Evolutionary conservation across 1,139 yeast genomes (phyloP), one percentile per base, ranked within the genome.

Genomic region (Scheffersomyces titani): DNA sequence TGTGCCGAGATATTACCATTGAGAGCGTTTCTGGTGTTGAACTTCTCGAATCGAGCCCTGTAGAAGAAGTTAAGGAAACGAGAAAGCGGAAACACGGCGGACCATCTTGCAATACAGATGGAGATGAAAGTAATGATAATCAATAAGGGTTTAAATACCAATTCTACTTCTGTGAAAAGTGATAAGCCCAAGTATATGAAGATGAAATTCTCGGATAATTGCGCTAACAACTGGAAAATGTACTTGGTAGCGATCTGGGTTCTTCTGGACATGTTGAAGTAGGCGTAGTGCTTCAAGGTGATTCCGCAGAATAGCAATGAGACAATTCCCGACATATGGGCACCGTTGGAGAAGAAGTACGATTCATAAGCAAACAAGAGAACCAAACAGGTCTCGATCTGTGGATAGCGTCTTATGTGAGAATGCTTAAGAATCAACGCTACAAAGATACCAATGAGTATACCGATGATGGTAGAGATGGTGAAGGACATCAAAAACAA

Each of bases 261-360:
- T 67, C 98, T 83, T 73, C 98, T 83, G 3, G 98, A 92, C 99
- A 96, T 96, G 75, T 93, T 96, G 74, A 84, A 94, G 74, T 92
- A 93, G 19, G 99, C 99, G 70, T 96, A 96, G 73, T 96, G 99
- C 72, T 94, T 94, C 69, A 96, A 78, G 3, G 99, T 94, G 61
- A 96, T 93, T 55, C 99, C 99, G 71, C 98, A 94, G 75, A 96
- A 96, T 62, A 96, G 77, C 61, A 96, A 80, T 1, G 98, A 92
- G 6, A 96, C 99, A 65, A 94, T 96, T 52, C 99, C 99, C 6
- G 98, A 92, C 99, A 94, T 94, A 71, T 96, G 99, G 64, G 99
- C 96, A 50, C 99, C 99, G 70, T 94, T 96, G 52, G 98, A 93
- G 73, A 96, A 94, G 78, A 96, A 96, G 71, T 96, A 96, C 0